Evolutionary conservation across 2,329 filamentous ascomycete genomes (phyloP), one percentile per base, ranked within the genome.

Genomic region (Colletotrichum phormii): DNA sequence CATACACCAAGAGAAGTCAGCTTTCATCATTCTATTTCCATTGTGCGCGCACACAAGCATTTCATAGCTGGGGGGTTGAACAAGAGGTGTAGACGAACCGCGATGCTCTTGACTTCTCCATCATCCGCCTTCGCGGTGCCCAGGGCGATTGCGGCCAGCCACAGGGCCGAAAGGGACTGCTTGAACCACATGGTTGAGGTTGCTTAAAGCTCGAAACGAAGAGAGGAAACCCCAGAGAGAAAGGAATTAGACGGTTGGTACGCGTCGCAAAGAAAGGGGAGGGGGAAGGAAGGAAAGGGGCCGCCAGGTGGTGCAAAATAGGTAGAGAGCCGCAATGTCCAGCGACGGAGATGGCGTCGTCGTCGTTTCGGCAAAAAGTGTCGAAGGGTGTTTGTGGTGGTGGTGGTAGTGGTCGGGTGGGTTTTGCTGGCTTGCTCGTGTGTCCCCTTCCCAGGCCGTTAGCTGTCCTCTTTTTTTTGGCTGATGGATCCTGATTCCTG

Each of bases 101-200:
- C 82, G 77, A 89, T 88, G 81, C 86, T 88, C 83, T 87, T 87
- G 76, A 88, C 81, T 51, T 81, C 79, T 15, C 78, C 81, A 64
- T 83, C 81, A 75, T 87, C 86, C 55, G 80, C 75, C 78, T 90
- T 87, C 71, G 85, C 81, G 75, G 86, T 84, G 71, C 83, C 86
- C 81, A 87, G 87, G 73, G 89, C 84, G 74, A 85, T 81, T 68
- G 86, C 84, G 78, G 86, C 86, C 77, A 88, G 81, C 79, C 87
- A 83, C 79, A 84, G 81, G 76, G 85, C 83, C 76, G 86, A 83
- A 78, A 88, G 76, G 74, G 81, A 84, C 71, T 84, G 82, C 78
- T 76, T 80, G 71, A 86, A 80, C 83, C 86, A 82, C 86, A 88
- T 88, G 75, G 77, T 84, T 70, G 55, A 59, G 57, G 35, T 84